Base-by-base conservation (phyloP, 2,329 filamentous ascomycete genomes). In the Emericellopsis cladophorae region DNA sequence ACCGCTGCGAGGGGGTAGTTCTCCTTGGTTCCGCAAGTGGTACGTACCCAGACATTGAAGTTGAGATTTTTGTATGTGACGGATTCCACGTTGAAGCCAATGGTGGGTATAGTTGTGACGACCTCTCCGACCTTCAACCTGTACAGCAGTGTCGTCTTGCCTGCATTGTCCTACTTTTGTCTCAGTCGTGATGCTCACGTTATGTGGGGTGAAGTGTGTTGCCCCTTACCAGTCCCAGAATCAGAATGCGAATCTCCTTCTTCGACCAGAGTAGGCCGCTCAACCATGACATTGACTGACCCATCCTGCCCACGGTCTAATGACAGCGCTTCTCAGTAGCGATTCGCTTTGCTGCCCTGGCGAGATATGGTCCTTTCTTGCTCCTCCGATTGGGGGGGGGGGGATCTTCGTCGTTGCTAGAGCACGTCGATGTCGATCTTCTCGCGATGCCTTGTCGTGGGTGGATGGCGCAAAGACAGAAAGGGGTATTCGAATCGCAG, bases 21-120 rank as follows among this genome's bases (percentile, higher is more conserved):
- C 18, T 21, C 18, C 5, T 29, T 4, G 4, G 26, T 3, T 3
- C 7, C 9, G 26, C 26, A 29, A 3, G 26, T 29, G 22, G 31
- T 21, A 57, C 79, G 42, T 81, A 87, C 83, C 92, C 92, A 98
- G 55, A 98, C 92, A 58, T 96, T 96, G 62, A 98, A 94, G 63
- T 95, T 95, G 46, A 98, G 75, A 60, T 95, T 96, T 63, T 90
- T 90, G 72, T 98, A 98, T 53, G 88, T 92, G 48, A 98, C 92
- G 18, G 88, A 95, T 66, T 98, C 92, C 54, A 98, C 92, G 62
- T 98, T 98, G 73, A 98, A 98, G 46, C 92, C 92, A 61, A 98
- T 96, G 41, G 92, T 98, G 16, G 92, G 92, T 72, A 96, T 96
- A 54, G 92, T 98, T 46, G 92, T 96, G 50, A 98, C 92, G 36